Conservation (phyloP, 2,329 filamentous ascomycete species). For the Xylariales sp. region DNA sequence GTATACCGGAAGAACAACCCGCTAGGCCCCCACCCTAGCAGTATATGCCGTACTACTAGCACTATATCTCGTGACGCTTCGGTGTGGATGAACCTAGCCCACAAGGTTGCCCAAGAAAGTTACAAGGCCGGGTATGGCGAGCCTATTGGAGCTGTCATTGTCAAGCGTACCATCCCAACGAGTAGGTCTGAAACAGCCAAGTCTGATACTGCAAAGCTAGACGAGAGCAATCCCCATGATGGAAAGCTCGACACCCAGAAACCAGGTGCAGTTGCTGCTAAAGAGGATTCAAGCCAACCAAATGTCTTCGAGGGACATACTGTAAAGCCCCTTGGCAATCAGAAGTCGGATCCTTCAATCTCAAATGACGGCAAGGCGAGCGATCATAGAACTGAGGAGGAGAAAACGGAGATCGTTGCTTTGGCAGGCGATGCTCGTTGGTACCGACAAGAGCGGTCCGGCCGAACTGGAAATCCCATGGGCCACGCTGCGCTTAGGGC, state of each 20-base stretch:
- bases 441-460: slow-evolving; percentile 45
- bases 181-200: slow-evolving; percentile 16
- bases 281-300: slow-evolving; percentile 4
- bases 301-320: no score
- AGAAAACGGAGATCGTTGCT: slow-evolving; percentile 55
- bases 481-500: slow-evolving; percentile 74
- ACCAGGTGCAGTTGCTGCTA: slow-evolving; percentile 2
- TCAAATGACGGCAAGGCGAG: slow-evolving; percentile 10
- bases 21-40: slow-evolving; percentile 75
- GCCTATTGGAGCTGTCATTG: slow-evolving; percentile 68
- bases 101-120: slow-evolving; percentile 57
- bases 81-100: slow-evolving; percentile 65
- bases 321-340: no score
- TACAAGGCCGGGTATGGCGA: slow-evolving; percentile 58
- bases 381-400: slow-evolving; percentile 21
- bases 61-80: slow-evolving; percentile 62
- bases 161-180: slow-evolving; percentile 49
- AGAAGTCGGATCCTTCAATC: slow-evolving; percentile 4
- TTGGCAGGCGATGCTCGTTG: slow-evolving; percentile 75
- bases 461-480: slow-evolving; percentile 65
- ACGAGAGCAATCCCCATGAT: slow-evolving; percentile 11
- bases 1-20: slow-evolving; percentile 86
- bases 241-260: slow-evolving; percentile 5
- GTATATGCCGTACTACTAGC: slow-evolving; percentile 65
- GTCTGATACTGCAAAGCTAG: slow-evolving; percentile 13